These are phyloP conservation scores for Aureobasidium sp. DNA, from an alignment of 2,329 filamentous ascomycete species.

Conservation along the genomic window DNA sequence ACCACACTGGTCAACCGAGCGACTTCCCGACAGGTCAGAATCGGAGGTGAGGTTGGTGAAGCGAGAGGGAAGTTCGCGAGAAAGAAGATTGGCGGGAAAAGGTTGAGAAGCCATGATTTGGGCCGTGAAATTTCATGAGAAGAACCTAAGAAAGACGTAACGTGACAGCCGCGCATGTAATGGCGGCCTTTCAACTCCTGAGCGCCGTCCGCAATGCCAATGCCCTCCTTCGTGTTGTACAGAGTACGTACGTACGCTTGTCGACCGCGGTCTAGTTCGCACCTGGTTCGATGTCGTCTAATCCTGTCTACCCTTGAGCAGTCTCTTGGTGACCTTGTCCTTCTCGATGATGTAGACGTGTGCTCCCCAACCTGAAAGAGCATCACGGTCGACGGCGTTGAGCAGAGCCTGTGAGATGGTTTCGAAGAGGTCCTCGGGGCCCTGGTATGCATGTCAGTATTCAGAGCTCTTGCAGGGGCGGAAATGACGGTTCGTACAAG, in stretches of 20 bases:
- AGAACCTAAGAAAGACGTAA: slow-evolving; percentile 13
- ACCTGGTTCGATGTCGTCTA: slow-evolving; percentile 21
- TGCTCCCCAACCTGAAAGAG: slow-evolving; percentile 93
- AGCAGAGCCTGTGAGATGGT: slow-evolving; percentile 93
- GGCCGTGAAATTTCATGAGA: slow-evolving; percentile 13
- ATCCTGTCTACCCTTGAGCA: slow-evolving; percentile 96
- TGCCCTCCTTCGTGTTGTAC: slow-evolving; percentile 7
- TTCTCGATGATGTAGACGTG: slow-evolving; percentile 99
- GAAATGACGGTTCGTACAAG: slow-evolving; percentile 52
- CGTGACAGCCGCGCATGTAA: slow-evolving; percentile 8
- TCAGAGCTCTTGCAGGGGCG: not conserved
- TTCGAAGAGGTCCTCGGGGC: slow-evolving; percentile 91
- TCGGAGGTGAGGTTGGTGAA: not conserved
- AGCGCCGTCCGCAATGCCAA: slow-evolving; percentile 14
- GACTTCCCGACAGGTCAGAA: not conserved
- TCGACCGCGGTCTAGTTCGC: not conserved
- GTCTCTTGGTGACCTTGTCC: slow-evolving; percentile 97
- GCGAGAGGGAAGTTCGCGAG: not conserved
- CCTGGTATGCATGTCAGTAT: slow-evolving; percentile 40
- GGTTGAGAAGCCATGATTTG: slow-evolving; percentile 6
- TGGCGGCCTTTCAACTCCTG: slow-evolving; percentile 10
- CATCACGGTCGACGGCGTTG: slow-evolving; percentile 93
- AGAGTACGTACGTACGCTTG: slow-evolving; percentile 5
- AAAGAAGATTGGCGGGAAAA: not conserved
- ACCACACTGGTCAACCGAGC: not conserved